Base-by-base conservation (phyloP, 192 early-diverging fungal genomes). In the Phlyctochytrium planicorne region DNA sequence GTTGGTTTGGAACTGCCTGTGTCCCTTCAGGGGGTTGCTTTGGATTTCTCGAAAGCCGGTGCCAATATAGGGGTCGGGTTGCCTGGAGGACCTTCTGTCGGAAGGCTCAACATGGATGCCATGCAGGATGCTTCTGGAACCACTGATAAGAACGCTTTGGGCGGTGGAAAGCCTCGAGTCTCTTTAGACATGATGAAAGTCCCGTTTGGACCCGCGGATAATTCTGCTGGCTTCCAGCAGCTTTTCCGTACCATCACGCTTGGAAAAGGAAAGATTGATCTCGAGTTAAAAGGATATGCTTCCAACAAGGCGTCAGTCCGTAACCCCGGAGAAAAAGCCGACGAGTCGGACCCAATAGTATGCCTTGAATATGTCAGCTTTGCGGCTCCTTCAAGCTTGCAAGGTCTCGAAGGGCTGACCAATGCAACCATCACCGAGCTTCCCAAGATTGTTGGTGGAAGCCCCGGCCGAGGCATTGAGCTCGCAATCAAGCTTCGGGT, bases 271-370 rank as follows among this genome's bases (percentile, higher is more conserved):
- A 20, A 40, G 29, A 6, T 40, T 4, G 20, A 20, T 6, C 3
- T 62, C 32, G 20, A 20, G 33, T 10, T 62, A 20, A 36, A 33
- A 4, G 61, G 61, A 12, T 62, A 4, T 29, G 61, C 61, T 4
- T 10, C 34, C 32, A 34, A 6, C 61, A 17, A 62, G 61, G 61
- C 61, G 6, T n/a, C n/a, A n/a, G n/a, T n/a, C n/a, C n/a, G n/a
- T n/a, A n/a, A n/a, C n/a, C n/a, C n/a, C n/a, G n/a, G n/a, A n/a
- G n/a, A 62, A 6, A 29, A n/a, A 6, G 20, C 32, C 29, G 25
- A 62, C n/a, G 29, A 16, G 17, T 14, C n/a, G 6, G 55, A 6
- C 55, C 12, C 12, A 12, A 29, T 24, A 12, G 10, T 25, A 6
- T 57, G 55, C 55, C 25, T 57, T 12, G 27, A 25, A 6, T 29